These are phyloP conservation scores for Cercospora canescens DNA, from an alignment of 2,329 filamentous ascomycete genomes.

Conservation along the genomic window DNA sequence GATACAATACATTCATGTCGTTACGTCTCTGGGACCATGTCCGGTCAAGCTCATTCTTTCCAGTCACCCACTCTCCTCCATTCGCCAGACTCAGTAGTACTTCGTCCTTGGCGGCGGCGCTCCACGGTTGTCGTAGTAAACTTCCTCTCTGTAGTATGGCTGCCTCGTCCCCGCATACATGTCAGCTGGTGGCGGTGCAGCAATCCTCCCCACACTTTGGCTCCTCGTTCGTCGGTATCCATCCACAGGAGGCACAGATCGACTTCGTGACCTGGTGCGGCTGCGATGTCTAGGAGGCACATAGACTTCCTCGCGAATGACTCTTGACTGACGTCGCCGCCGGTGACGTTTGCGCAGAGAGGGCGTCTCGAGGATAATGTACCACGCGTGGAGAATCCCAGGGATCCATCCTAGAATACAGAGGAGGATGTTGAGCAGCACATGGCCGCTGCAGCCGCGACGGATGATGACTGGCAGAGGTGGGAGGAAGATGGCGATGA, in stretches of 20 bases:
- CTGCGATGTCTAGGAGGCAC: constrained; percentile 1
- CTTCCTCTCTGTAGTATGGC: constrained; percentile 19
- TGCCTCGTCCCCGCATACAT: constrained; percentile 13
- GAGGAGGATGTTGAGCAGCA: constrained; percentile 82
- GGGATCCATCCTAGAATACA: constrained; percentile 67
- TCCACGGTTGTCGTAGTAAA: constrained; percentile 10
- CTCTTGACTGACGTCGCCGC: constrained; percentile 1
- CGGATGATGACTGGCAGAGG: constrained; percentile 89
- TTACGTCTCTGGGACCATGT: neutral
- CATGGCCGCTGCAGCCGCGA: constrained; percentile 77
- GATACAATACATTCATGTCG: neutral
- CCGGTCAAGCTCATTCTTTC: neutral
- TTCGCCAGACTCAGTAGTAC: constrained; percentile 5
- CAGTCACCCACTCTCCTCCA: no score
- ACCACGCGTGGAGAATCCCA: constrained; percentile 20
- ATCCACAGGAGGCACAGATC: neutral
- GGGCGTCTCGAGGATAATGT: constrained; percentile 21
- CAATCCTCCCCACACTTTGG: constrained; percentile 12
- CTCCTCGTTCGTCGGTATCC: constrained; percentile 10
- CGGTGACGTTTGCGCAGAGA: constrained; percentile 12
- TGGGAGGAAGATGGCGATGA: constrained; percentile 55
- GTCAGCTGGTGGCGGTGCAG: neutral
- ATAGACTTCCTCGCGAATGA: constrained; percentile 12
- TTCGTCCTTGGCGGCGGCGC: constrained; percentile 18
- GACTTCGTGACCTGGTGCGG: constrained; percentile 1